phyloP scores from a whole-genome alignment of 164 flowering plant genomes.

The Sextonia rubra region DNA sequence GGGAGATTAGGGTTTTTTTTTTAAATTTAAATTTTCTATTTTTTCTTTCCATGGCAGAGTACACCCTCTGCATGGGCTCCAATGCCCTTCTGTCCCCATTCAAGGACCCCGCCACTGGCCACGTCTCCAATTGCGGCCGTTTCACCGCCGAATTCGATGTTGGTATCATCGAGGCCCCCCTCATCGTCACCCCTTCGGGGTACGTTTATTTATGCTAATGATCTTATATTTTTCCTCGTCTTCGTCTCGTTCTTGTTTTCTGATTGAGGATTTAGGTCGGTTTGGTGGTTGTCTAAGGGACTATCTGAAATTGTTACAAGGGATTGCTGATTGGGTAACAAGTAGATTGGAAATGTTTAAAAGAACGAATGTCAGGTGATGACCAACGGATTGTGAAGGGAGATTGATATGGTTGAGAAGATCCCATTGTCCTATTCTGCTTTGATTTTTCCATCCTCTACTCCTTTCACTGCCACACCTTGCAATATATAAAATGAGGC shows the following conservation, averaged over 20 bases:
- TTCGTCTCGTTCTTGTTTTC: background rate
- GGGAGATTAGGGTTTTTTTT: too few relatives aligned
- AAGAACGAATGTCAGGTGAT: too few relatives aligned
- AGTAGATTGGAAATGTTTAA: too few relatives aligned
- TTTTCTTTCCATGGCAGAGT: too few relatives aligned
- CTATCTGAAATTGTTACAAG: background rate
- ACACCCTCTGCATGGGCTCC: conserved; percentile 93
- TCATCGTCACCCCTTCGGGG: conserved; percentile 96
- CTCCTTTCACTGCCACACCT: too few relatives aligned
- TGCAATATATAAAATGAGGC: too few relatives aligned
- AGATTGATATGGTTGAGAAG: too few relatives aligned
- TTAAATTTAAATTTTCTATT: too few relatives aligned
- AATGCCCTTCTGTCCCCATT: conserved; percentile 75
- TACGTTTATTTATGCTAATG: background rate
- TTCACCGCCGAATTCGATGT: conserved; percentile 82
- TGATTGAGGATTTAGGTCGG: background rate
- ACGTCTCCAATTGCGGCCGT: conserved; percentile 55
- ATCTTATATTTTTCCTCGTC: background rate
- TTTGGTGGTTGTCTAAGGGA: background rate
- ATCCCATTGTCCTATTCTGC: too few relatives aligned
- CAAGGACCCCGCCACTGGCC: conserved; percentile 69
- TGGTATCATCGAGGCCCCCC: conserved; percentile 89
- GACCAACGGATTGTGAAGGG: too few relatives aligned
- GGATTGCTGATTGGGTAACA: too few relatives aligned
- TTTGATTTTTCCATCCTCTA: too few relatives aligned